Conservation (phyloP, 306 rosid genomes). For the Dryas drummondii region DNA sequence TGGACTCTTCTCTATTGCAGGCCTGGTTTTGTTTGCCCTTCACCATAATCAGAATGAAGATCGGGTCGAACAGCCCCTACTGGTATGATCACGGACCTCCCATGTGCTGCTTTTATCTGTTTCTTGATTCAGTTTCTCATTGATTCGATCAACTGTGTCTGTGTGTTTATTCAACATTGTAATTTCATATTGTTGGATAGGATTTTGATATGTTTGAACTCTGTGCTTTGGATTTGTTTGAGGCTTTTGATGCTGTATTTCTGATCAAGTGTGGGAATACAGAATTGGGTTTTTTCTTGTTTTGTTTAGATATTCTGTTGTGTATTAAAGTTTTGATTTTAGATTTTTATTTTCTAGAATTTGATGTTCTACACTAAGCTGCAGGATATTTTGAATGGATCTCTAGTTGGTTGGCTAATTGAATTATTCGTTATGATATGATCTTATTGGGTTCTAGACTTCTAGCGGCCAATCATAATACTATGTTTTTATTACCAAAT, state of each 20-base stretch:
- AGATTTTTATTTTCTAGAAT: background rate
- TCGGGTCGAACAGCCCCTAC: slow-evolving; percentile 55
- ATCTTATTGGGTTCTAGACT: background rate
- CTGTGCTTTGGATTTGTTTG: slow-evolving; percentile 13
- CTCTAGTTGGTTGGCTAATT: slow-evolving; percentile 10
- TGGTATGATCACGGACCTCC: slow-evolving; percentile 37
- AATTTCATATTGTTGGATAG: slow-evolving; percentile 13
- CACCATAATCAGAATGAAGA: slow-evolving; percentile 87
- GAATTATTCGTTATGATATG: background rate
- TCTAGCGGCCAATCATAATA: background rate
- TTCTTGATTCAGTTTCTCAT: slow-evolving; percentile 9
- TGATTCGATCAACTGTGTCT: background rate
- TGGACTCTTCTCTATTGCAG: slow-evolving; percentile 61
- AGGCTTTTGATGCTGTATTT: slow-evolving; percentile 6
- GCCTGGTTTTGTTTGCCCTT: slow-evolving; percentile 60
- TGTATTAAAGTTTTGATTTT: background rate
- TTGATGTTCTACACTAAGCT: too few relatives aligned
- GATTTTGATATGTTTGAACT: background rate
- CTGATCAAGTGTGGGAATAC: background rate
- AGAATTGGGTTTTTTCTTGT: background rate
- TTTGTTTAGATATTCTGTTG: background rate
- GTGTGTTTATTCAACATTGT: background rate
- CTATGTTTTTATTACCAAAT: background rate
- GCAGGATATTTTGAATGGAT: background rate
- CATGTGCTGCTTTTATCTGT: background rate